Evolutionary conservation across 2,329 filamentous ascomycete genomes (phyloP).

Genomic region (Diaporthe longicolla): DNA sequence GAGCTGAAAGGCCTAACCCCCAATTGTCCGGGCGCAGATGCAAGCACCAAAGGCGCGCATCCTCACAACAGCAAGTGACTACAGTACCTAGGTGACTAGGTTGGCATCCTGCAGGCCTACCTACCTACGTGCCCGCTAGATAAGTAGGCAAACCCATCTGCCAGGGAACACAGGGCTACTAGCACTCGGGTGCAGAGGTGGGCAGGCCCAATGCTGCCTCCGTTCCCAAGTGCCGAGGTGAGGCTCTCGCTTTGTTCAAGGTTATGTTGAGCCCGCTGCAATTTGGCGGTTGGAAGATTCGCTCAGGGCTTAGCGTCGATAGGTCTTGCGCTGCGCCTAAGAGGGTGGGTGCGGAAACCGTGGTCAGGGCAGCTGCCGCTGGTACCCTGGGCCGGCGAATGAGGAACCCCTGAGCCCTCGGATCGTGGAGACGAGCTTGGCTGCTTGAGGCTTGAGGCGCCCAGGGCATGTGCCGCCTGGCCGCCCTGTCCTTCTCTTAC

Average conservation of each 20-base stretch:
- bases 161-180: too few relatives aligned
- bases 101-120: background rate
- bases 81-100: too few relatives aligned
- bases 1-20: background rate
- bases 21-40: constrained; percentile 12
- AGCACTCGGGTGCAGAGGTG: too few relatives aligned
- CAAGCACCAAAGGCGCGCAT: background rate
- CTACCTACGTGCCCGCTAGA: background rate
- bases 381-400: constrained; percentile 8
- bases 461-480: constrained; percentile 22
- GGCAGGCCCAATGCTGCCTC: background rate
- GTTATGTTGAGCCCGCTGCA: constrained; percentile 24
- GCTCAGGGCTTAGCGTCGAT: constrained; percentile 31
- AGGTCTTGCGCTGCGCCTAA: background rate
- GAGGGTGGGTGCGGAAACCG: constrained; percentile 3
- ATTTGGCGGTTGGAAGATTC: constrained; percentile 31
- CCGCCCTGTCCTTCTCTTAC: constrained; percentile 24
- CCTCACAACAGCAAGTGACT: too few relatives aligned
- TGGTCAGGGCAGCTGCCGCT: constrained; percentile 25
- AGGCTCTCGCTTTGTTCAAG: constrained; percentile 34
- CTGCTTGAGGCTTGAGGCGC: constrained; percentile 30
- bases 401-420: constrained; percentile 31
- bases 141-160: too few relatives aligned
- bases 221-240: constrained; percentile 26
- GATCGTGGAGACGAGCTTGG: constrained; percentile 34